Evolutionary conservation across 257 asterid species (phyloP).

Genomic region (Solanum raphanifolium): DNA sequence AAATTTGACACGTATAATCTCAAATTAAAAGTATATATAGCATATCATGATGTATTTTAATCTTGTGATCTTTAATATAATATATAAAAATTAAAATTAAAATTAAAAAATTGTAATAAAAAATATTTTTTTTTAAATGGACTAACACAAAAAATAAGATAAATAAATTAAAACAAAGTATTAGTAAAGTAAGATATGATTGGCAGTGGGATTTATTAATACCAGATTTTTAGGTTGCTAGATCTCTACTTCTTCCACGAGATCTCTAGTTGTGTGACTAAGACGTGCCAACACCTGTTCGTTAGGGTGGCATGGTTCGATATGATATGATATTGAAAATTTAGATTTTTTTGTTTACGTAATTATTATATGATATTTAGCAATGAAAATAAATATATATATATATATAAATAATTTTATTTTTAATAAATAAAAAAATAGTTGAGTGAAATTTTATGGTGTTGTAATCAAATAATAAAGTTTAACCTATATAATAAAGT

Average conservation of each 20-base stretch:
- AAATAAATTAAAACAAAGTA: background rate
- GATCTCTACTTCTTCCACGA: background rate
- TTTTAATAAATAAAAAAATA: background rate
- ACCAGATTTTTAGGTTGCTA: background rate
- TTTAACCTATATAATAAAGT: background rate
- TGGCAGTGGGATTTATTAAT: background rate
- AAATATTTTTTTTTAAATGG: rapidly evolving
- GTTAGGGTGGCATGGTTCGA: background rate
- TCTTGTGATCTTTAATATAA: too few relatives aligned
- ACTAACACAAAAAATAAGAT: background rate
- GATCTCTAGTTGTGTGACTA: background rate
- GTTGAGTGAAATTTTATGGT: background rate
- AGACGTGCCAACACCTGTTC: background rate
- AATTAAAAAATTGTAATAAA: too few relatives aligned
- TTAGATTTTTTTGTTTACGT: background rate
- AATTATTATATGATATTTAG: background rate
- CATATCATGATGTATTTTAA: background rate
- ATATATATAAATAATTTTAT: too few relatives aligned
- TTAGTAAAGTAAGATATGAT: background rate
- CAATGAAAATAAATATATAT: background rate
- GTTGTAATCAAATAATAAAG: background rate
- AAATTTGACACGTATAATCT: rapidly evolving
- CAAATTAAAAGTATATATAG: background rate
- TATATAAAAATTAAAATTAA: too few relatives aligned
- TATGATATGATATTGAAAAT: background rate